Evolutionary conservation across 176 grass and related monocot genomes (phyloP).

Genomic region (Thalia dealbata): DNA sequence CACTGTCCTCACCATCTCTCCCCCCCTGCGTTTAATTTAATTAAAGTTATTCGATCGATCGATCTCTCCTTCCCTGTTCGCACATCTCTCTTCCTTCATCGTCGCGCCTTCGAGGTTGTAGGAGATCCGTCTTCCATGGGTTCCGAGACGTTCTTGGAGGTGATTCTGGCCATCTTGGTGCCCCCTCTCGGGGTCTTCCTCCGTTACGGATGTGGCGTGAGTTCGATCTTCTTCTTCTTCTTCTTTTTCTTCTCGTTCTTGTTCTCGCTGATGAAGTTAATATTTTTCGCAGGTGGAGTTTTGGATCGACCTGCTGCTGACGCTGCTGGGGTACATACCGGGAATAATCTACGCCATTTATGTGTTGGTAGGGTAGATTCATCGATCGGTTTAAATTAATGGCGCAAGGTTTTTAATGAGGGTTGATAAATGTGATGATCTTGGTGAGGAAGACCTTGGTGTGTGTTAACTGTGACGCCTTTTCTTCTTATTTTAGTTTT

Average conservation of each 20-base stretch:
- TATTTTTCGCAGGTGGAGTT: conserved; percentile 9
- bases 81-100: too few species aligned
- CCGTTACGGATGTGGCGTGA: conserved; percentile 74
- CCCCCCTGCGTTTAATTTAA: too few species aligned
- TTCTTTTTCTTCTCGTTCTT: background rate
- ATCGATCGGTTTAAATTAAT: background rate
- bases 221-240: background rate
- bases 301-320: conserved; percentile 14
- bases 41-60: too few species aligned
- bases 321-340: conserved; percentile 7
- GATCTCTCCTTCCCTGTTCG: too few species aligned
- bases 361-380: conserved; percentile 11
- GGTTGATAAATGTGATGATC: too few species aligned
- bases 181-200: conserved; percentile 92
- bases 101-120: too few species aligned
- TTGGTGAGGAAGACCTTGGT: too few species aligned
- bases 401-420: too few species aligned
- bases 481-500: too few species aligned
- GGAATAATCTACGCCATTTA: conserved; percentile 13
- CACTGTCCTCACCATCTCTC: too few species aligned
- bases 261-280: background rate
- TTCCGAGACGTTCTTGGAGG: conserved; percentile 69
- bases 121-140: conserved; percentile 58
- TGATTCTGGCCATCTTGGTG: conserved; percentile 80
- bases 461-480: too few species aligned